A percentile compares a stretch with the other conserved stretches of the same genome.
Conservation (phyloP, 1,284 basidiomycete genomes). For the Fomitopsis schrenkii region DNA sequence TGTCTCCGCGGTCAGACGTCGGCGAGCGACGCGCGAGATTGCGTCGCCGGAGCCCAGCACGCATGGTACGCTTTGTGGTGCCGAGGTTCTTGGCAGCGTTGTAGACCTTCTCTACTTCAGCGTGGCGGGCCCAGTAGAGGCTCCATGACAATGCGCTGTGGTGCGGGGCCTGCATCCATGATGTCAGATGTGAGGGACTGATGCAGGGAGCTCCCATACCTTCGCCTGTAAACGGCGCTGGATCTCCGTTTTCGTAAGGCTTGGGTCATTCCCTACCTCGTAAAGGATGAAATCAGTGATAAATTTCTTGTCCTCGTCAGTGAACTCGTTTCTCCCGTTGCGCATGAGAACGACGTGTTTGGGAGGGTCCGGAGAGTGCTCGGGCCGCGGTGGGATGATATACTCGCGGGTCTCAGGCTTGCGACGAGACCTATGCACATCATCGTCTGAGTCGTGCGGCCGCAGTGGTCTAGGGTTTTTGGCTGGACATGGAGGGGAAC, state of each 20-base stretch:
- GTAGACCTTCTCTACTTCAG: neutral
- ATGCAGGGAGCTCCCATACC: constrained; percentile 27
- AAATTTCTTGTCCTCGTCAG: constrained; percentile 56
- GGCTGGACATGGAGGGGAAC: neutral
- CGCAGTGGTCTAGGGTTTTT: neutral
- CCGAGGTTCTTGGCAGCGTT: neutral
- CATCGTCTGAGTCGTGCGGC: neutral
- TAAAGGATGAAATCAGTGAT: constrained; percentile 63
- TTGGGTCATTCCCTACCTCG: constrained; percentile 49
- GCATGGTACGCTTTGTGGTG: neutral
- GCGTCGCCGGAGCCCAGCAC: neutral
- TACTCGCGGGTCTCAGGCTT: neutral
- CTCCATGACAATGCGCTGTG: constrained; percentile 1
- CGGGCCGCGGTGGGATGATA: constrained; percentile 50
- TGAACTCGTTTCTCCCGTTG: constrained; percentile 54
- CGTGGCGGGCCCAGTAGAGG: constrained; percentile 1
- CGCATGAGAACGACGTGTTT: constrained; percentile 37
- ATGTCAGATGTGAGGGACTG: neutral
- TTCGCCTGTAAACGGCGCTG: constrained; percentile 46
- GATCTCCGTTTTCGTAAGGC: constrained; percentile 46
- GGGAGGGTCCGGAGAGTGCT: constrained; percentile 65
- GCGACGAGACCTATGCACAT: neutral
- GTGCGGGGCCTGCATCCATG: constrained; percentile 3
- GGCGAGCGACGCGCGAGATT: neutral
- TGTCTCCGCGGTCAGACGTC: neutral